A percentile compares a stretch with the other conserved stretches of the same genome.
phyloP scores from a whole-genome alignment of 768 basidiomycete species.

The Boletus huronensis region DNA sequence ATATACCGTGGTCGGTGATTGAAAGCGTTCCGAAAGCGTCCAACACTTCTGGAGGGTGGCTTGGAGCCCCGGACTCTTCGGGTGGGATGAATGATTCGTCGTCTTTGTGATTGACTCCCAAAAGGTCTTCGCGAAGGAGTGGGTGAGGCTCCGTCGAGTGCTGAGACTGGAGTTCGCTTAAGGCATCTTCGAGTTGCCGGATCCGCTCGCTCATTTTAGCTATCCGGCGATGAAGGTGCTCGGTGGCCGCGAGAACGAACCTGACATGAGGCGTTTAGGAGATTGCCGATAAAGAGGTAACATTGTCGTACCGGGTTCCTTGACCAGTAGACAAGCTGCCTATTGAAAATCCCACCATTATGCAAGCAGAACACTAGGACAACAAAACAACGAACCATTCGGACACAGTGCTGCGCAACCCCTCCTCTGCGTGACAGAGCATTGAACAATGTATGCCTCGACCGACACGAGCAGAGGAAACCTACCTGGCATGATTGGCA shows the following conservation, averaged over 20 bases:
- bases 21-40: slow-evolving; percentile 60
- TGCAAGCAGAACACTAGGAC: not conserved
- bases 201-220: slow-evolving; percentile 51
- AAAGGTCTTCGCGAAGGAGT: slow-evolving; percentile 51
- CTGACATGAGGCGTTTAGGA: slow-evolving; percentile 24
- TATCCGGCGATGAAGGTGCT: slow-evolving; percentile 60
- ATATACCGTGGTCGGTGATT: slow-evolving; percentile 56
- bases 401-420: slow-evolving; percentile 71
- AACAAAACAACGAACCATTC: slow-evolving; percentile 47
- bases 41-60: slow-evolving; percentile 40
- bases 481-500: slow-evolving; percentile 72
- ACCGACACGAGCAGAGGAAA: slow-evolving; percentile 1
- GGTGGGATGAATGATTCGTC: slow-evolving; percentile 22
- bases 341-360: slow-evolving; percentile 21
- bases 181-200: slow-evolving; percentile 59
- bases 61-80: slow-evolving; percentile 20
- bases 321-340: slow-evolving; percentile 78
- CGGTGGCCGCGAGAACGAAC: slow-evolving; percentile 62
- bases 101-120: slow-evolving; percentile 33
- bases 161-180: slow-evolving; percentile 47
- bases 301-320: slow-evolving; percentile 54
- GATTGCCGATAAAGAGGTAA: not conserved
- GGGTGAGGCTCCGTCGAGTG: slow-evolving; percentile 56
- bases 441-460: not conserved
- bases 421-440: slow-evolving; percentile 42